phyloP scores from a whole-genome alignment of 106 monocot species.

The Allium sativum region DNA sequence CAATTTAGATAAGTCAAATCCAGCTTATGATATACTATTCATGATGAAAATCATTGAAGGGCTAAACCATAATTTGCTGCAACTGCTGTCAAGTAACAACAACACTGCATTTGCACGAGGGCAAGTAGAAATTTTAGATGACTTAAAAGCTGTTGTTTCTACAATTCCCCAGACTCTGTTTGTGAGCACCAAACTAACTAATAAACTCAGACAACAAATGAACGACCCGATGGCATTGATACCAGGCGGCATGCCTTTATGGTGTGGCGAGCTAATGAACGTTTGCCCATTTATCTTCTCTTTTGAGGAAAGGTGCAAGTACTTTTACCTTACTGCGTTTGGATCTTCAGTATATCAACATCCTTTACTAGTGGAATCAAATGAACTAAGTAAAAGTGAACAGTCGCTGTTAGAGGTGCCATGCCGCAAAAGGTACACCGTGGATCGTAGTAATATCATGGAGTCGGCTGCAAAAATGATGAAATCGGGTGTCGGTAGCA shows the following conservation, averaged over 20 bases:
- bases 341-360: conserved; percentile 17
- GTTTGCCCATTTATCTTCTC: conserved; percentile 73
- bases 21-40: conserved; percentile 64
- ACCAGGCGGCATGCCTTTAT: conserved; percentile 49
- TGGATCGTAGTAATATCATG: conserved; percentile 49
- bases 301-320: conserved; percentile 68
- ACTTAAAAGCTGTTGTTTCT: conserved; percentile 24
- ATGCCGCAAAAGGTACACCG: conserved; percentile 45
- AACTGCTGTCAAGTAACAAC: conserved; percentile 34
- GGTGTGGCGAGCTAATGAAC: conserved; percentile 58
- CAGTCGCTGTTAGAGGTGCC: conserved; percentile 6
- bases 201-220: conserved; percentile 84
- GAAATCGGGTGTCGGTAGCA: conserved; percentile 34
- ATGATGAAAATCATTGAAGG: conserved; percentile 68
- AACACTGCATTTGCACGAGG: conserved; percentile 43
- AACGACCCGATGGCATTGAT: conserved; percentile 44
- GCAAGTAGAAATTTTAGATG: conserved; percentile 26
- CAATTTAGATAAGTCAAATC: conserved; percentile 45
- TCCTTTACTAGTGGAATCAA: conserved; percentile 6
- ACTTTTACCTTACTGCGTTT: conserved; percentile 39
- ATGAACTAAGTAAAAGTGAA: conserved; percentile 4
- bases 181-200: conserved; percentile 51
- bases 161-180: conserved; percentile 51
- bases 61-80: conserved; percentile 36
- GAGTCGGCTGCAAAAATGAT: conserved; percentile 75